Evolutionary conservation across 1,284 basidiomycete species (phyloP), one percentile per base, ranked within the genome.

Genomic region (Fomitopsis betulina): DNA sequence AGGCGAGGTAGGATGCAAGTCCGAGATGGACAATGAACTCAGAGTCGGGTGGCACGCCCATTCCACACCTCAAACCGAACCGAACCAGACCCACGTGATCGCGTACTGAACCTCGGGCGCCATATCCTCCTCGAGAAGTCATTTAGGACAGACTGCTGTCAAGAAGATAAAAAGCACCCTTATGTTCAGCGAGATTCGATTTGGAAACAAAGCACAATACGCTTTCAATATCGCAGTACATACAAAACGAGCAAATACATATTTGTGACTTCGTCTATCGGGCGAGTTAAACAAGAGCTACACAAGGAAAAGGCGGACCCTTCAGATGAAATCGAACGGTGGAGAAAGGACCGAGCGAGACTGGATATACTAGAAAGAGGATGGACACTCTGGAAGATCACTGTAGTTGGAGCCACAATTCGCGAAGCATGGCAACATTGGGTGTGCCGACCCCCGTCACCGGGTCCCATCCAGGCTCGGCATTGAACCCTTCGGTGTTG

Each of bases 401-500:
- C 13, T 61, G 65, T 13, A 68, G 58, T 5, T 33, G 33, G 23
- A 67, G 51, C 58, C 61, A 68, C 25, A 39, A 43, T 9, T 43
- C 56, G 23, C 63, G 58, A 25, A 67, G 62, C 56, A 60, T 61
- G 8, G 53, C 56, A 55, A 76, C 71, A 57, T 69, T 65, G 27
- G 70, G 72, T 3, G 70, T 73, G 40, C 72, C 72, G 9, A 73
- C 62, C 19, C 71, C 72, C 12, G 71, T 70, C 15, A 69, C 68
- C 8, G 76, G 76, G 53, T 76, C 76, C 75, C 75, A 77, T 2
- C 76, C 75, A 10, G 53, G 17, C 33, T 67, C 66, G 13, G 76
- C 69, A 37, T 68, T 67, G 68, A 69, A 76, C 1, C 75, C 75
- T 3, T 57, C 58, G 13, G 73, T 77, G 49, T 71, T 72, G 56